Base-by-base conservation (phyloP, 805 yeast species). In the Zygosaccharomyces bailii region DNA sequence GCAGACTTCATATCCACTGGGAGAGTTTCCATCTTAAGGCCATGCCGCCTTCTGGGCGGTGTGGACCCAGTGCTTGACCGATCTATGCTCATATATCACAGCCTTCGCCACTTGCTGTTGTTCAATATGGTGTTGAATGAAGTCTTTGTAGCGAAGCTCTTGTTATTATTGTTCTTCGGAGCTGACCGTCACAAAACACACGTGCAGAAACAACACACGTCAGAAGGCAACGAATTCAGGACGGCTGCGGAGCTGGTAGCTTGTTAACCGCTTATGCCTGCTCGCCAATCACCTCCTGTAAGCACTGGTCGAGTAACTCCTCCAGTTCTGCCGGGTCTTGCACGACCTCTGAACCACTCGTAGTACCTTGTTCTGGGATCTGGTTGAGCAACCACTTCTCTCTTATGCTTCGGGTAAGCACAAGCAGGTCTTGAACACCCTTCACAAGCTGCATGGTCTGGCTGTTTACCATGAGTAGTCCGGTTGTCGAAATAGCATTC, bases 331-430 rank as follows among this genome's bases (percentile, higher is more conserved):
- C 44, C 21, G 56, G 40, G 21, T 56, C 53, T 16, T 52, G 39
- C 4, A 39, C 44, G 19, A 33, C 38, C n/a, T 18, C 39, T 30
- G 36, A 34, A 32, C 30, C 18, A 5, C 36, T 30, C 6, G 31
- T 34, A 3, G 38, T 30, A 6, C 39, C 39, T 29, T 50, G 46
- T 17, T 57, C 57, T 2, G 66, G 64, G 8, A 60, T 57, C 40
- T 61, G 65, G 38, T 53, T 59, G 44, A 65, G 39, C 30, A 64
- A 42, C 69, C 69, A 65, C 31, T 57, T 61, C 47, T 65, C 69
- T 24, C 65, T 55, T 21, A 65, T 56, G 17, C 45, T 50, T 25
- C 67, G 55, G 4, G 67, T 63, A 24, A 64, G 51, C 7, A 59
- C 54, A 35, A 65, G 41, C 19, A 65, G 51, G 33, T 65, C 69